Base-by-base conservation (phyloP, 1,284 basidiomycete species). In the Retiboletus flavoniger region DNA sequence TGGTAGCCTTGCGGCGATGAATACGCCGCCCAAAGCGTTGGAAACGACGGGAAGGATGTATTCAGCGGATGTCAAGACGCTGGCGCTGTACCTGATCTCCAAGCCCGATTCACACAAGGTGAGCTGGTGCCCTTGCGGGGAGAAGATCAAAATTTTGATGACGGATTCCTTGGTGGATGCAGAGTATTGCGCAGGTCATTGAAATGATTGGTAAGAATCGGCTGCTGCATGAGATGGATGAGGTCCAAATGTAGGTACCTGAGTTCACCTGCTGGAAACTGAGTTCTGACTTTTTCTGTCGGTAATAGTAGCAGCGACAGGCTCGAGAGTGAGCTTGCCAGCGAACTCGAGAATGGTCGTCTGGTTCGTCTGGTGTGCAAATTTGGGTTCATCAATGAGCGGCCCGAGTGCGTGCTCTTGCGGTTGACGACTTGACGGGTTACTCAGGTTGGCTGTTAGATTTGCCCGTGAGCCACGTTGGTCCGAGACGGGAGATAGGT, bases 401-500 rank as follows among this genome's bases (percentile, higher is more conserved):
- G 97, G 16, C 96, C 96, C 10, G 96, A 98, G 91, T 96, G 65
- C 59, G 89, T 80, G 9, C 50, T 50, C 44, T 19, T 36, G 9
- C 39, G 1, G 11, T 40, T 28, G 38, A 39, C 11, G 11, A 24
- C 45, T 34, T 10, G 26, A 17, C 3, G 3, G 21, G n/a, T 34
- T 54, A 41, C 55, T 60, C 44, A 53, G 11, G 10, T 16, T 41
- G 48, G 40, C n/a, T 29, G 32, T 53, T 34, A 95, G 94, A 66
- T 98, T 98, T 66, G 93, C 96, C 48, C 87, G 92, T 50, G 96
- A 98, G 68, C 85, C 93, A 2, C 82, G 95, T 10, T 99, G 96
- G 96, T 95, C 95, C 8, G 97, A 99, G 70, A 98, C 96, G 2
- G 97, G 97, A 13, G 97, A 99, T 68, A 81, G 95, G 55, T 99